Percentiles rank a stretch among this genome's conserved stretches.
These are phyloP conservation scores for Lasiodiplodia citricola DNA, from an alignment of 2,329 filamentous ascomycete genomes.

Conservation along the genomic window DNA sequence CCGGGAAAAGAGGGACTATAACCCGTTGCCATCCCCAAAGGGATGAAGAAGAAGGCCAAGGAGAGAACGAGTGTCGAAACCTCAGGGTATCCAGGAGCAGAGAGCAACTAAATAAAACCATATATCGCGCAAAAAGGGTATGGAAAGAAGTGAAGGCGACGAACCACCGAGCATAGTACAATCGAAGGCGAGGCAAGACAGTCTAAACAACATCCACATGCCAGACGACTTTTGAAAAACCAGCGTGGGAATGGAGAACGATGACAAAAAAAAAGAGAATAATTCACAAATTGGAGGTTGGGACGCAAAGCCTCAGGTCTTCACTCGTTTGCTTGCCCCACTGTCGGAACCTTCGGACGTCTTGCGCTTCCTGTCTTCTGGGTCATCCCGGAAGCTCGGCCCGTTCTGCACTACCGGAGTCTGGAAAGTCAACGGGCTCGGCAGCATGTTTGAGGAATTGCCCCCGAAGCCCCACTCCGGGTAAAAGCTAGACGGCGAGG, in stretches of 20 bases:
- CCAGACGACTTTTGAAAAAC: slow-evolving; percentile 21
- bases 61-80: slow-evolving; percentile 23
- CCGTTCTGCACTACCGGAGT: slow-evolving; percentile 68
- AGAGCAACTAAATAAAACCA: slow-evolving; percentile 24
- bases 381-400: slow-evolving; percentile 50
- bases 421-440: slow-evolving; percentile 90
- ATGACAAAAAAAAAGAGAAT: background rate
- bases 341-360: slow-evolving; percentile 43
- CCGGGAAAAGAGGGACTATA: slow-evolving; percentile 9
- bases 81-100: slow-evolving; percentile 27
- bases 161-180: slow-evolving; percentile 18
- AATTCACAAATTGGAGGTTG: background rate
- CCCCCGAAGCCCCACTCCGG: slow-evolving; percentile 83
- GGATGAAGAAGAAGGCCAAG: background rate
- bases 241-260: background rate
- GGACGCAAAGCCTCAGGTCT: slow-evolving; percentile 34
- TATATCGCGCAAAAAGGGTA: slow-evolving; percentile 24
- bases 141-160: slow-evolving; percentile 16
- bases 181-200: slow-evolving; percentile 13
- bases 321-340: slow-evolving; percentile 42
- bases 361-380: slow-evolving; percentile 47
- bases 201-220: slow-evolving; percentile 24
- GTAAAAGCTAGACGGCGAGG: slow-evolving; percentile 91
- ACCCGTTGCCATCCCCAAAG: background rate
- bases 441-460: slow-evolving; percentile 79